Evolutionary conservation across 257 asterid species (phyloP).

Genomic region (Solanum lignicaule): DNA sequence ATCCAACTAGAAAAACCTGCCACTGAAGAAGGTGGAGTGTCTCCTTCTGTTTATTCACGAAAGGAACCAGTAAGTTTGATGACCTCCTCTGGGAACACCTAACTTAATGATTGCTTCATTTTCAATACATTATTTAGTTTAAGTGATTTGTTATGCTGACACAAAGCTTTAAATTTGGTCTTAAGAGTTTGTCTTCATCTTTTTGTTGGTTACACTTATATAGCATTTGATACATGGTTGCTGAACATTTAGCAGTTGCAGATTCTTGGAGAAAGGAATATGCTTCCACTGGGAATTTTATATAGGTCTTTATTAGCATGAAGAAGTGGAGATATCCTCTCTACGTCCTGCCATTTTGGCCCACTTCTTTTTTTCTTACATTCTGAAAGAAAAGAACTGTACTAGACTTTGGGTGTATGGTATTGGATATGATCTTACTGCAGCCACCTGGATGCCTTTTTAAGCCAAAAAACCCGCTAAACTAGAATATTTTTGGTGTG

Average conservation of each 20-base stretch:
- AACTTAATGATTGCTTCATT: conserved; percentile 5
- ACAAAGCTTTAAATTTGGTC: background rate
- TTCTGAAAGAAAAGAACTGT: background rate
- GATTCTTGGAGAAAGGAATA: background rate
- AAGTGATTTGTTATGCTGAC: background rate
- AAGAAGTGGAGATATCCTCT: background rate
- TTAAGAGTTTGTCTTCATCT: background rate
- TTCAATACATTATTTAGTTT: background rate
- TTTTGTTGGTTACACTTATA: background rate
- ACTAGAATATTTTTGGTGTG: background rate
- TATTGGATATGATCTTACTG: background rate
- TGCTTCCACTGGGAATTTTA: background rate
- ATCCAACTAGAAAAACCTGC: conserved; percentile 97
- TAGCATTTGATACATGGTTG: background rate
- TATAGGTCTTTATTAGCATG: background rate
- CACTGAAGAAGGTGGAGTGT: conserved; percentile 98
- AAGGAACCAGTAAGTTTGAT: conserved; percentile 88
- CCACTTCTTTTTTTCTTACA: background rate
- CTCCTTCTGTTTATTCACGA: conserved; percentile 93
- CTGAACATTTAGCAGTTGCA: background rate
- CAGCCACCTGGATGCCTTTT: background rate
- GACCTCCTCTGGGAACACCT: background rate
- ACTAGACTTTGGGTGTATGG: background rate
- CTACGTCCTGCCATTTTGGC: background rate
- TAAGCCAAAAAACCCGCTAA: background rate